Conservation (phyloP, 2,329 filamentous ascomycete species). For the Corynespora cassiicola region DNA sequence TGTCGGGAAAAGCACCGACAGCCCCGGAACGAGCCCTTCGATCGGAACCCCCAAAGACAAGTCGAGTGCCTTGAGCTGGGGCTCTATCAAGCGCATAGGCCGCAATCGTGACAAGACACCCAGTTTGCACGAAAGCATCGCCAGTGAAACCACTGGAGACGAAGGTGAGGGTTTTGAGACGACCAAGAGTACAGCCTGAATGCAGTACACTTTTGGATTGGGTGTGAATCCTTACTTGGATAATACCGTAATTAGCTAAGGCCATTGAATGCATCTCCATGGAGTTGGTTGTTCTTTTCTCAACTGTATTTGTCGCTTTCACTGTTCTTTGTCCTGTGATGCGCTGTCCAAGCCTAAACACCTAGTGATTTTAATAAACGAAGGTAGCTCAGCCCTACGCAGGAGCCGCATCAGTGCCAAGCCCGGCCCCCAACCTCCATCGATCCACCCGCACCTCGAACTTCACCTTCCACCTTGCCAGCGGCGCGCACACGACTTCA, state of each 20-base stretch:
- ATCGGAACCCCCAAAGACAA: slow-evolving; percentile 46
- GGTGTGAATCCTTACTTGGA: too few relatives aligned
- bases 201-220: too few relatives aligned
- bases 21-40: slow-evolving; percentile 43
- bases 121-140: slow-evolving; percentile 54
- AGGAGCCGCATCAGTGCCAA: slow-evolving; percentile 8
- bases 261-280: too few relatives aligned
- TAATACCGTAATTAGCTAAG: too few relatives aligned
- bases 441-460: background rate
- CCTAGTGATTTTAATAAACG: too few relatives aligned
- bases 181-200: too few relatives aligned
- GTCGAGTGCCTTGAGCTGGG: slow-evolving; percentile 51
- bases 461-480: slow-evolving; percentile 1
- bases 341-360: too few relatives aligned
- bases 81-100: slow-evolving; percentile 52
- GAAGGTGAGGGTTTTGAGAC: slow-evolving; percentile 40
- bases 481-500: slow-evolving; percentile 1
- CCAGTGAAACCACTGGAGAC: slow-evolving; percentile 48
- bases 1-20: slow-evolving; percentile 33
- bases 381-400: slow-evolving; percentile 2
- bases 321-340: too few relatives aligned
- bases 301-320: too few relatives aligned
- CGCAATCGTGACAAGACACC: slow-evolving; percentile 52
- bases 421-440: slow-evolving; percentile 7
- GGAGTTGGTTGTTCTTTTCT: too few relatives aligned